Percentiles rank a stretch among this genome's conserved stretches.
phyloP scores from a whole-genome alignment of 108 stramenopile genomes.

The Discostella pseudostelligera region DNA sequence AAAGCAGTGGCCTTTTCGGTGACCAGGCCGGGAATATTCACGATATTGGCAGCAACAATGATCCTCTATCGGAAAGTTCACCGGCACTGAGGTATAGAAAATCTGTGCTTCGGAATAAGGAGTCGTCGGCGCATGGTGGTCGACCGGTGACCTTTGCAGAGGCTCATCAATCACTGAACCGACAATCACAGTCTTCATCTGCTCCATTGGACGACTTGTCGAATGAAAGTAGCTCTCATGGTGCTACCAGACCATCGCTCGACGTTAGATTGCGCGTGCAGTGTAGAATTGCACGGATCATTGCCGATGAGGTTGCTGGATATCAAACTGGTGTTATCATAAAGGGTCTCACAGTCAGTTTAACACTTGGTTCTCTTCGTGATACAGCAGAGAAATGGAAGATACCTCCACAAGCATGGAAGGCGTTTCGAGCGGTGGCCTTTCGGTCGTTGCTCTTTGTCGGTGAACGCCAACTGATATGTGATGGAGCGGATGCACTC shows the following conservation, averaged over 20 bases:
- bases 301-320: conserved; percentile 84
- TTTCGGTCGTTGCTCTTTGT: conserved; percentile 80
- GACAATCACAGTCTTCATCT: conserved; percentile 5
- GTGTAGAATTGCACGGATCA: conserved; percentile 79
- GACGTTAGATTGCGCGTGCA: conserved; percentile 77
- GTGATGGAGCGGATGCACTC: conserved; percentile 73
- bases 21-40: conserved; percentile 23
- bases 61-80: conserved; percentile 27
- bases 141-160: conserved; percentile 44
- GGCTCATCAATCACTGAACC: conserved; percentile 35
- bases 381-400: conserved; percentile 78
- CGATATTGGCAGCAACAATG: conserved; percentile 13
- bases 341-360: conserved; percentile 62
- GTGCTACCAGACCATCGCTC: conserved; percentile 68
- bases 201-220: neutral
- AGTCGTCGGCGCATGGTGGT: conserved; percentile 28
- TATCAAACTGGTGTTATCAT: conserved; percentile 69
- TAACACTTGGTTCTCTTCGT: conserved; percentile 63
- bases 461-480: conserved; percentile 78
- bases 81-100: conserved; percentile 42
- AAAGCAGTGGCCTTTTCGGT: conserved; percentile 33
- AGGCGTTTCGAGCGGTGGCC: conserved; percentile 79
- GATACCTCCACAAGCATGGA: conserved; percentile 75
- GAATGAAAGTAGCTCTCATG: conserved; percentile 11
- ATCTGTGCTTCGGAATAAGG: conserved; percentile 35